phyloP scores from a whole-genome alignment of 495 filamentous ascomycete genomes.

The Oidiodendron maius region DNA sequence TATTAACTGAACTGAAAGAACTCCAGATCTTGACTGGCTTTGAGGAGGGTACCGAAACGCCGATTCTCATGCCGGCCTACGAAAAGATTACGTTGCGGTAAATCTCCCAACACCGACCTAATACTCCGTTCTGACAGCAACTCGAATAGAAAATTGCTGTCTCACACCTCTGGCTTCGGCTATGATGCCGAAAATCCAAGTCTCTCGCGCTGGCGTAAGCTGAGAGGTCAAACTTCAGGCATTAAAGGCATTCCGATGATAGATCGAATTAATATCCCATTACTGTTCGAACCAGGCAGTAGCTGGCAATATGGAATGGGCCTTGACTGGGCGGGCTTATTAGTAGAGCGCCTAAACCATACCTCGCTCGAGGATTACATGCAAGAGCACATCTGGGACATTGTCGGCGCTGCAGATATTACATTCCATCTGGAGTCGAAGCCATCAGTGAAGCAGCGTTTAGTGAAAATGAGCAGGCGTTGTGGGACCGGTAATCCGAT shows the following conservation, averaged over 20 bases:
- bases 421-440: conserved; percentile 42
- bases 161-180: conserved; percentile 14
- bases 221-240: neutral
- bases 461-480: conserved; percentile 30
- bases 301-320: conserved; percentile 43
- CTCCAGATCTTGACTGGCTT: conserved; percentile 23
- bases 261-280: conserved; percentile 26
- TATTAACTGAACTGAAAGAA: conserved; percentile 25
- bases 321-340: conserved; percentile 47
- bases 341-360: conserved; percentile 46
- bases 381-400: conserved; percentile 47
- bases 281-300: conserved; percentile 42
- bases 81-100: conserved; percentile 43
- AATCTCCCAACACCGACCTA: neutral
- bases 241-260: neutral
- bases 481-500: conserved; percentile 19
- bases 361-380: conserved; percentile 50
- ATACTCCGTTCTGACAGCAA: conserved; percentile 13
- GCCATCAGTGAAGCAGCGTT: conserved; percentile 27
- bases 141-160: conserved; percentile 15
- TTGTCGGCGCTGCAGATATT: conserved; percentile 44
- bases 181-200: conserved; percentile 8
- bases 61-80: conserved; percentile 38
- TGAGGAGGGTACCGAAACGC: conserved; percentile 26
- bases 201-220: neutral